phyloP scores from a whole-genome alignment of 2,329 filamentous ascomycete genomes.

The Domatiomyces globalis region DNA sequence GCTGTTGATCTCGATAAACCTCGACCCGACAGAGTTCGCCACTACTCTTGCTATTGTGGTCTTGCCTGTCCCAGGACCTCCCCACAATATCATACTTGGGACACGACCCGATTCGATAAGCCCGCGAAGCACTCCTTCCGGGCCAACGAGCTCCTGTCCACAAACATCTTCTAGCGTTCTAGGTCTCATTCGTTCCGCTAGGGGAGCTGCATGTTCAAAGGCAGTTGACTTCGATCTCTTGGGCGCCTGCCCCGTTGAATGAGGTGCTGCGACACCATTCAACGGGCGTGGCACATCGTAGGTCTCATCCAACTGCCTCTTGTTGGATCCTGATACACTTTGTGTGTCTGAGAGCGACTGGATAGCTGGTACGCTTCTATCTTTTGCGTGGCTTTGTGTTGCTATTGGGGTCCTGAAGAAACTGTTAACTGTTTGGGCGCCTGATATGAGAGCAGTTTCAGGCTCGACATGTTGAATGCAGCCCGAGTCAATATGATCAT shows the following conservation, averaged over 20 bases:
- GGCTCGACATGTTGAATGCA: constrained; percentile 50
- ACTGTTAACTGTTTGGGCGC: constrained; percentile 32
- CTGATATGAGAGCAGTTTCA: constrained; percentile 24
- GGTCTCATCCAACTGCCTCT: not conserved
- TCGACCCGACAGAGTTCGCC: constrained; percentile 62
- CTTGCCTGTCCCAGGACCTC: constrained; percentile 36
- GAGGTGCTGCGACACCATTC: constrained; percentile 15
- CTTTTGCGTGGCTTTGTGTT: constrained; percentile 18
- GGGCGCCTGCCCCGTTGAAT: constrained; percentile 19
- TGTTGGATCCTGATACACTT: not conserved
- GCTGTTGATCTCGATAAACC: constrained; percentile 93
- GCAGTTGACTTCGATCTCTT: constrained; percentile 54
- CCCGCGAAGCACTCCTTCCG: constrained; percentile 65
- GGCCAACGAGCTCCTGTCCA: constrained; percentile 82
- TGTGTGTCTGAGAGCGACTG: not conserved
- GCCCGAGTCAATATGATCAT: constrained; percentile 75
- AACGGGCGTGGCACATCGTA: constrained; percentile 12
- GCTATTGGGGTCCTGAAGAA: constrained; percentile 41
- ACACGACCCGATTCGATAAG: constrained; percentile 76
- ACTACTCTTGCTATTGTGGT: constrained; percentile 77
- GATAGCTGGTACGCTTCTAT: not conserved
- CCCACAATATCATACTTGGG: constrained; percentile 88
- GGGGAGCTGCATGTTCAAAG: constrained; percentile 57
- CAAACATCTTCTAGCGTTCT: constrained; percentile 69
- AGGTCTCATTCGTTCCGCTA: constrained; percentile 90